Evolutionary conservation across 768 basidiomycete species (phyloP), one percentile per base, ranked within the genome.

Genomic region (Rickenella mellea): DNA sequence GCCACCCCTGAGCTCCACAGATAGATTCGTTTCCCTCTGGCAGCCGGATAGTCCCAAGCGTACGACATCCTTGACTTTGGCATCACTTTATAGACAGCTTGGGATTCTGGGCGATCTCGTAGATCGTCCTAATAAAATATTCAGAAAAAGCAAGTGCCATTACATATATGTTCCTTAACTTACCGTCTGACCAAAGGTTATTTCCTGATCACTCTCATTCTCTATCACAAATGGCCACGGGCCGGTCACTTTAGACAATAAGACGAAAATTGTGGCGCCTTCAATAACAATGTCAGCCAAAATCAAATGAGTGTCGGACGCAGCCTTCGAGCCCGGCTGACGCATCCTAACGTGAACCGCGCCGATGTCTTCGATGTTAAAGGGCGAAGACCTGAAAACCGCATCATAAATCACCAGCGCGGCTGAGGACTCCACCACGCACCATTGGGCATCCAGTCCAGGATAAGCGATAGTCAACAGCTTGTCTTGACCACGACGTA

Each of bases 21-120:
- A 27, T 77, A 58, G 20, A 99, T 66, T 48, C 78, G 80, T 63
- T 94, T 98, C 51, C 84, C 80, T 35, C 68, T 67, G 1, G 81
- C 80, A 2, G 91, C 86, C 6, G 96, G 96, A 45, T 72, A 78
- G 55, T 99, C 96, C 94, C 94, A 99, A 4, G 92, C 85, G 56
- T 97, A 99, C 25, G 74, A 65, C 33, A 73, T 57, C 12, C 64
- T 69, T 3, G 73, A 64, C 28, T 71, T 75, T 8, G 78, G 69
- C 5, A 62, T 54, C 2, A 93, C 57, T n/a, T 63, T 67, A 59
- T 92, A 91, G 10, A 50, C 52, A 20, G 65, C 62, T 32, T 60
- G 51, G 27, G 71, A 53, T 53, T 74, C 73, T 27, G 58, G 24
- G 15, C 3, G 11, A 10, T 36, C 33, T 4, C 5, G 33, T 19